A percentile compares a stretch with the other conserved stretches of the same genome.
Evolutionary conservation across 1,284 basidiomycete species (phyloP).

Genomic region (Ceratobasidium sp.): DNA sequence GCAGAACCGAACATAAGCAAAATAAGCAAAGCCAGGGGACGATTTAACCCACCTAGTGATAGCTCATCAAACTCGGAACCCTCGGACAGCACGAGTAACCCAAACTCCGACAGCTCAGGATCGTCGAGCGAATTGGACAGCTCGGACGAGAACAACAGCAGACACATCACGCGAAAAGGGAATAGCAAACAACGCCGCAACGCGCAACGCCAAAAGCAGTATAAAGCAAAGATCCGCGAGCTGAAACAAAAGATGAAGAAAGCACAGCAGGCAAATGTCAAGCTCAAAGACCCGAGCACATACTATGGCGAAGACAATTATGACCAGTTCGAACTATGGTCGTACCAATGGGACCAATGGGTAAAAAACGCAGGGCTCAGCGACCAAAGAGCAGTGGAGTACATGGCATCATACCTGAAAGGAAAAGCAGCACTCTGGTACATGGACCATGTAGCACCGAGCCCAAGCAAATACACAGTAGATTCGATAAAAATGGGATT

Average conservation of each 20-base stretch:
- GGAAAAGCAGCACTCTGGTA: conserved; percentile 27
- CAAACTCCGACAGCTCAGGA: background rate
- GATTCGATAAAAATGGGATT: conserved; percentile 44
- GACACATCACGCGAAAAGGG: background rate
- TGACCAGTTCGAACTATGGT: conserved; percentile 27
- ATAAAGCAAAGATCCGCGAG: background rate
- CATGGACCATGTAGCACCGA: conserved; percentile 28
- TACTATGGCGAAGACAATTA: conserved; percentile 22
- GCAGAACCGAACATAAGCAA: background rate
- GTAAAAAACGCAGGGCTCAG: background rate
- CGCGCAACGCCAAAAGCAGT: background rate
- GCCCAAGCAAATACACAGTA: conserved; percentile 4
- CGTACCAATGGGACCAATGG: conserved; percentile 16
- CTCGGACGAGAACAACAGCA: background rate
- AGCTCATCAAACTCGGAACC: background rate
- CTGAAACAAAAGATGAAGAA: background rate
- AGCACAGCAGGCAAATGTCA: background rate
- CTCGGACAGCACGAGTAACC: background rate
- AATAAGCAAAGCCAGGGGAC: background rate
- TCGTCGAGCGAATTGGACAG: background rate
- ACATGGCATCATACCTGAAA: conserved; percentile 11
- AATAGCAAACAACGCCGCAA: background rate
- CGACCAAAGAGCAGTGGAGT: background rate
- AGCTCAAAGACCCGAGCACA: background rate
- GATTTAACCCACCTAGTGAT: background rate